A percentile compares a stretch with the other conserved stretches of the same genome.
Conservation (phyloP, 2,329 filamentous ascomycete genomes). For the Paracorniculantispora psalliotae region DNA sequence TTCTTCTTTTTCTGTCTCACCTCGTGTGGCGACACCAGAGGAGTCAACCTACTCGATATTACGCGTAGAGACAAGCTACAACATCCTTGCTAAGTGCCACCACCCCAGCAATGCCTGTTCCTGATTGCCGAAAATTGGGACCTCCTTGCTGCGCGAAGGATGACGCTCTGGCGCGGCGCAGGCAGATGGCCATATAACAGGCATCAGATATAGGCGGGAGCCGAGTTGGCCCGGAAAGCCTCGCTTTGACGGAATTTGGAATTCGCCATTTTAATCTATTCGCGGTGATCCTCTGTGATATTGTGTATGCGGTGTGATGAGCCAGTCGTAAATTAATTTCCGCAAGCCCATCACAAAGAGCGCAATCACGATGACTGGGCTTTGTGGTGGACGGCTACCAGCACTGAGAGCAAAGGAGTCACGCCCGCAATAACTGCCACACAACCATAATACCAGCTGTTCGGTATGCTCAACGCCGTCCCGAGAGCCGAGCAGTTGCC, state of each 20-base stretch:
- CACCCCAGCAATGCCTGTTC: too few species aligned
- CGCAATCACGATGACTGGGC: too few species aligned
- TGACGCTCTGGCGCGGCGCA: neutral
- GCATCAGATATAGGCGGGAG: neutral
- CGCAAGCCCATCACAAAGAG: too few species aligned
- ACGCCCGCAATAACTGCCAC: too few species aligned
- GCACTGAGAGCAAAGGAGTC: too few species aligned
- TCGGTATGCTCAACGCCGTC: neutral
- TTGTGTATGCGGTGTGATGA: neutral
- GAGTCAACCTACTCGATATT: neutral
- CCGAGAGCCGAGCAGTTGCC: neutral
- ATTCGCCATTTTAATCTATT: neutral
- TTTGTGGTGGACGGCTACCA: too few species aligned
- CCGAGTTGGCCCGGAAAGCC: neutral
- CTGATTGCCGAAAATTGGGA: neutral
- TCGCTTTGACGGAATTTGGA: neutral
- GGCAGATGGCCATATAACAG: neutral
- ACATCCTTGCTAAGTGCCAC: too few species aligned
- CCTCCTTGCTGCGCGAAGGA: neutral
- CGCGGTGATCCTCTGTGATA: neutral
- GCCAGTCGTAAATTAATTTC: neutral
- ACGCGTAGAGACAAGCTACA: neutral
- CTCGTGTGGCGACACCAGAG: neutral
- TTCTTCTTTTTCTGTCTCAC: conserved; percentile 2
- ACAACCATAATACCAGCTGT: neutral